Conservation (phyloP, 2,329 filamentous ascomycete genomes). For the Zalaria obscura region DNA sequence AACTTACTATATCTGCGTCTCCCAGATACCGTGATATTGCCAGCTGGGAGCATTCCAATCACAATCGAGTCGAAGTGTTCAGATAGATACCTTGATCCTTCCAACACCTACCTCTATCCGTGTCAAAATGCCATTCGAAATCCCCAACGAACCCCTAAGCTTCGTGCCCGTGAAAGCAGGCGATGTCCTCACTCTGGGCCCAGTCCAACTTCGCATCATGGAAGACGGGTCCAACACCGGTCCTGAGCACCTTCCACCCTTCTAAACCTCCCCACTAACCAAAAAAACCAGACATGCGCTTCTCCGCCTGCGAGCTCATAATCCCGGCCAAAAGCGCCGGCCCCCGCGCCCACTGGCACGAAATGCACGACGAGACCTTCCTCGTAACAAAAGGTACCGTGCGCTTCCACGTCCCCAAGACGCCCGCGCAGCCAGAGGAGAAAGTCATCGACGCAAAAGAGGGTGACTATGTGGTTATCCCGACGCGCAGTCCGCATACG, state of each 20-base stretch:
- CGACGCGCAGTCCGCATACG: constrained; percentile 39
- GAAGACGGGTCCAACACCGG: constrained; percentile 37
- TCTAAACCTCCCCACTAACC: not conserved
- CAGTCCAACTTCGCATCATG: constrained; percentile 35
- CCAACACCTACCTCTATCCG: not conserved
- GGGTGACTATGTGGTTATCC: constrained; percentile 42
- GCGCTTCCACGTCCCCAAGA: constrained; percentile 32
- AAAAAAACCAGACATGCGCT: constrained; percentile 27
- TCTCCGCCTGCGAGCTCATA: constrained; percentile 34
- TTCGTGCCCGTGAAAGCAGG: constrained; percentile 33
- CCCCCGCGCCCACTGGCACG: constrained; percentile 38
- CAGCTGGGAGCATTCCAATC: no score
- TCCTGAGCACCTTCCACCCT: constrained; percentile 8
- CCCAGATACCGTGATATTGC: no score
- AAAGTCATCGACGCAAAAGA: constrained; percentile 31
- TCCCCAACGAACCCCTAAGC: constrained; percentile 29
- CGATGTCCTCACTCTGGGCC: constrained; percentile 35
- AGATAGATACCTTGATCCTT: not conserved
- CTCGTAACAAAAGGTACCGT: constrained; percentile 38
- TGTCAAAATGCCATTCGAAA: not conserved
- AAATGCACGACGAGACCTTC: constrained; percentile 47
- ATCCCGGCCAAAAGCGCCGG: constrained; percentile 34
- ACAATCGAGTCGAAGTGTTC: not conserved
- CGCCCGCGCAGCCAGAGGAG: constrained; percentile 16
- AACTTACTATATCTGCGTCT: no score